Conservation (phyloP, 2,329 filamentous ascomycete species). For the Fusarium illudens region DNA sequence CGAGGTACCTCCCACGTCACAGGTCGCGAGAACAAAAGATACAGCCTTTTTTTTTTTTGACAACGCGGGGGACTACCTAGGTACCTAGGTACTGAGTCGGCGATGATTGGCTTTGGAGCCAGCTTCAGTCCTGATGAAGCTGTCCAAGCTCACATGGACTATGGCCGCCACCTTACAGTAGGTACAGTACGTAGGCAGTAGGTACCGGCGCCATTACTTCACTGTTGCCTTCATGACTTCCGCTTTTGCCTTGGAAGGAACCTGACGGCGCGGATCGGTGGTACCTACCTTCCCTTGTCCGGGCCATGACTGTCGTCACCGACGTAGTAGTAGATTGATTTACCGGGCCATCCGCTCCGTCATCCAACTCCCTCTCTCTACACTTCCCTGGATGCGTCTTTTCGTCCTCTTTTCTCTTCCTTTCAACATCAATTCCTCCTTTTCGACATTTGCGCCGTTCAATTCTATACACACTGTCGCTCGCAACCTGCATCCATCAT, state of each 20-base stretch:
- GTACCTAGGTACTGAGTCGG: background rate
- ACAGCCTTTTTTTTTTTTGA: background rate
- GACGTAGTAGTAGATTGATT: background rate
- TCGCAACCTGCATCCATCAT: slow-evolving; percentile 7
- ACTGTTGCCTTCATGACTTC: slow-evolving; percentile 14
- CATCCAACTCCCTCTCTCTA: background rate
- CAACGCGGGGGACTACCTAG: slow-evolving; percentile 31
- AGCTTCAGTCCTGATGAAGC: background rate
- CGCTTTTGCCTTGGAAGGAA: slow-evolving; percentile 26
- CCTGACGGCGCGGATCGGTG: slow-evolving; percentile 21
- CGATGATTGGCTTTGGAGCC: slow-evolving; percentile 18
- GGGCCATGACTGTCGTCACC: slow-evolving; percentile 29
- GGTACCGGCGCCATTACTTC: slow-evolving; percentile 16
- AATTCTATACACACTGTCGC: background rate
- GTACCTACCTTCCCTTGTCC: slow-evolving; percentile 22
- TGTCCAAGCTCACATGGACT: background rate
- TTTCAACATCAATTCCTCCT: background rate
- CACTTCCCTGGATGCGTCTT: background rate
- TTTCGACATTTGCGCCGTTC: background rate
- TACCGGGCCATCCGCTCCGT: slow-evolving; percentile 32
- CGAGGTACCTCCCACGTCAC: background rate
- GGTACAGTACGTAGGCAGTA: background rate
- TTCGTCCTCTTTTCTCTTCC: slow-evolving; percentile 9
- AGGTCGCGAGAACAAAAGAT: background rate
- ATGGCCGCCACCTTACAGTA: background rate